A percentile compares a stretch with the other conserved stretches of the same genome.
phyloP scores from a whole-genome alignment of 129 eudicot species.

The Chrysanthemum makinoi region DNA sequence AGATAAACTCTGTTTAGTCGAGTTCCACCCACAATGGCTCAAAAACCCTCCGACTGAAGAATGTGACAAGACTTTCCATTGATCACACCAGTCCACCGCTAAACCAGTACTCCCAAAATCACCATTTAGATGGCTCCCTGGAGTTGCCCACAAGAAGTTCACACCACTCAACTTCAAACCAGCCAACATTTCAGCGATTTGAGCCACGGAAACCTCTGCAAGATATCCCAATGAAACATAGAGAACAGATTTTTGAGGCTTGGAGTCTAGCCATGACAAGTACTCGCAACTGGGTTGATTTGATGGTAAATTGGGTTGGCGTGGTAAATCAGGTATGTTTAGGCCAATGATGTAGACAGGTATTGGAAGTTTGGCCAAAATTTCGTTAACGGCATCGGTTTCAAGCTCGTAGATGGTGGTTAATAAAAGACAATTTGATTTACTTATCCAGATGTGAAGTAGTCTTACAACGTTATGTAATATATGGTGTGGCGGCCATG shows the following conservation, averaged over 20 bases:
- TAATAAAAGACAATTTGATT: constrained; percentile 44
- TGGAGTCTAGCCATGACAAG: constrained; percentile 48
- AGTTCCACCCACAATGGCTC: too few relatives aligned
- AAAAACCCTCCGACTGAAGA: too few relatives aligned
- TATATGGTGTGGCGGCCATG: constrained; percentile 21
- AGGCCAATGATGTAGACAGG: constrained; percentile 37
- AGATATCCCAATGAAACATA: constrained; percentile 50
- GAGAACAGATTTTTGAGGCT: constrained; percentile 35
- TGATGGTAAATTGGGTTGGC: neutral
- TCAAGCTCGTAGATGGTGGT: constrained; percentile 54
- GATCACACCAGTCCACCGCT: too few relatives aligned
- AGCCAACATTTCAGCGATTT: constrained; percentile 40
- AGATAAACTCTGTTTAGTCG: neutral
- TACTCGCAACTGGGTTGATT: constrained; percentile 5
- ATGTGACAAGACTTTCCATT: too few relatives aligned
- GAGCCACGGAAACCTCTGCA: constrained; percentile 36
- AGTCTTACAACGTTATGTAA: neutral
- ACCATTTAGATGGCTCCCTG: constrained; percentile 14
- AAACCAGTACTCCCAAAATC: constrained; percentile 12
- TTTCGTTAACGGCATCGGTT: constrained; percentile 21
- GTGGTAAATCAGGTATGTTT: constrained; percentile 22
- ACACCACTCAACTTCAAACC: constrained; percentile 42
- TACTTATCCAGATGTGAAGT: constrained; percentile 11
- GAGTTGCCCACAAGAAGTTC: constrained; percentile 34
- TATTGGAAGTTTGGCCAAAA: constrained; percentile 17